Evolutionary conservation across 2,329 filamentous ascomycete species (phyloP).

Genomic region (Gremmenia infestans): DNA sequence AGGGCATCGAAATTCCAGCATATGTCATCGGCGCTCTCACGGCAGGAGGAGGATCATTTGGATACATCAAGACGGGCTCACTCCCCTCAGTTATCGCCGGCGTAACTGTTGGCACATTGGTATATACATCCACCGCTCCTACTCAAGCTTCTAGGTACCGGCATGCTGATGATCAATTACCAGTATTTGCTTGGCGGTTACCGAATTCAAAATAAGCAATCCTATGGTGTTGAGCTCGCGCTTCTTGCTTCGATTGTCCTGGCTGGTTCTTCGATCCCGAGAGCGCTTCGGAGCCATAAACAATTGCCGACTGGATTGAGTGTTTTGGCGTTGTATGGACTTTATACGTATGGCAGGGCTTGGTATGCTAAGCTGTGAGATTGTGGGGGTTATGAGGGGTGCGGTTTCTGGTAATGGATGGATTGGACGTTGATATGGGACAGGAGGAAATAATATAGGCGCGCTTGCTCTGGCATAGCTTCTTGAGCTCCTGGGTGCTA

Average conservation of each 20-base stretch:
- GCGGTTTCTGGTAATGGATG: neutral
- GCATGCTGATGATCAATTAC: too few species aligned
- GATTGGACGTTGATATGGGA: neutral
- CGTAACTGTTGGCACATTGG: slow-evolving; percentile 68
- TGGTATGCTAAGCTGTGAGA: slow-evolving; percentile 36
- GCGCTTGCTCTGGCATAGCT: neutral
- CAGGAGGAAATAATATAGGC: neutral
- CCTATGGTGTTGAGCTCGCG: slow-evolving; percentile 85
- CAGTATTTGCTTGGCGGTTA: slow-evolving; percentile 70
- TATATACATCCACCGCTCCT: slow-evolving; percentile 29
- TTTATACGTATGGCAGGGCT: slow-evolving; percentile 74
- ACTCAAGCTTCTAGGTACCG: neutral
- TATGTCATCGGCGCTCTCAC: slow-evolving; percentile 77
- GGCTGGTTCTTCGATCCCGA: slow-evolving; percentile 76
- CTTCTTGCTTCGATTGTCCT: slow-evolving; percentile 83
- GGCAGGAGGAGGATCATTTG: slow-evolving; percentile 79
- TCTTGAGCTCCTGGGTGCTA: neutral
- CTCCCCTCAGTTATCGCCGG: slow-evolving; percentile 84
- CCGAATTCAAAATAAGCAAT: slow-evolving; percentile 67
- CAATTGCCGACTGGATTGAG: slow-evolving; percentile 78
- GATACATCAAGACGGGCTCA: slow-evolving; percentile 80
- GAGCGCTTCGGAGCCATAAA: slow-evolving; percentile 79
- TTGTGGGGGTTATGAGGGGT: slow-evolving; percentile 34
- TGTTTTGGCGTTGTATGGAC: slow-evolving; percentile 70
- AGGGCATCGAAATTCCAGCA: slow-evolving; percentile 56